phyloP scores from a whole-genome alignment of 371 early-diverging fungal genomes.

The Mucor racemosus region DNA sequence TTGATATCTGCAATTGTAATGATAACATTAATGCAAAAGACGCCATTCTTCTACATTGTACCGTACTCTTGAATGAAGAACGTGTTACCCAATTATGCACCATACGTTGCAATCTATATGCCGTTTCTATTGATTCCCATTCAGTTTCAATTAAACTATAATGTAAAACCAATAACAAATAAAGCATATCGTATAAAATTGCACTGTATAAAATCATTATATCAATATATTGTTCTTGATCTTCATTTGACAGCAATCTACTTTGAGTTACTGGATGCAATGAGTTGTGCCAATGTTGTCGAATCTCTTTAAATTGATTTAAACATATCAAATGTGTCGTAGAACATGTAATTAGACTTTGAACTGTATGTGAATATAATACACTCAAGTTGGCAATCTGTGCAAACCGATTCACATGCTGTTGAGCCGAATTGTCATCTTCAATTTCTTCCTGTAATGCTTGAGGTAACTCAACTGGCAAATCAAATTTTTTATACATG shows the following conservation, averaged over 20 bases:
- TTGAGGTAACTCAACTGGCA: constrained; percentile 28
- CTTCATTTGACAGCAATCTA: background rate
- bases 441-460: constrained; percentile 17
- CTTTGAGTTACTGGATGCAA: constrained; percentile 22
- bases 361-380: constrained; percentile 27
- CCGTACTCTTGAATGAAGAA: constrained; percentile 16
- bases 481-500: constrained; percentile 13
- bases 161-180: constrained; percentile 18
- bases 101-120: constrained; percentile 29
- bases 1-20: constrained; percentile 19
- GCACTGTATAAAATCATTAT: constrained; percentile 25
- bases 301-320: constrained; percentile 22
- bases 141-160: constrained; percentile 13
- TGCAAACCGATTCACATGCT: constrained; percentile 23
- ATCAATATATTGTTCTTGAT: constrained; percentile 19
- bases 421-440: constrained; percentile 8
- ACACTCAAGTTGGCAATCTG: constrained; percentile 27
- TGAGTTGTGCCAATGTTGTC: constrained; percentile 30
- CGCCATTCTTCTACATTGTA: constrained; percentile 27
- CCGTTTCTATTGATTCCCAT: constrained; percentile 20
- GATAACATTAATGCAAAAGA: constrained; percentile 26
- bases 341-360: constrained; percentile 20
- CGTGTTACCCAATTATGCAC: constrained; percentile 18
- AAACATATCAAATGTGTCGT: constrained; percentile 22
- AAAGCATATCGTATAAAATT: constrained; percentile 29